These are phyloP conservation scores for Cercospora janseana DNA, from an alignment of 2,329 filamentous ascomycete species.

Conservation along the genomic window DNA sequence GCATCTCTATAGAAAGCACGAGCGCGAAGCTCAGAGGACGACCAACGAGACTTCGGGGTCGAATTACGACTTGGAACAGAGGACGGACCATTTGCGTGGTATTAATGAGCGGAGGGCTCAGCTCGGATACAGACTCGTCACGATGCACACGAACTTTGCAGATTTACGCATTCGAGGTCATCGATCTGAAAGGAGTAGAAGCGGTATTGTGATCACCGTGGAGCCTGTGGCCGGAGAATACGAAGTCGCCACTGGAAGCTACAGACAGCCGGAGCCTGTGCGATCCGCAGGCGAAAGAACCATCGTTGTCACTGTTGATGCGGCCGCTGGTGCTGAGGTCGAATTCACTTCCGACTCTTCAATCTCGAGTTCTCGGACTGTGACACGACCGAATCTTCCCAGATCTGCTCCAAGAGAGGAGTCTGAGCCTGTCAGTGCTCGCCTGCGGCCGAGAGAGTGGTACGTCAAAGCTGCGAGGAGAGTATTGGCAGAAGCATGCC, in stretches of 20 bases:
- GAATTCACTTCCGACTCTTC: not conserved
- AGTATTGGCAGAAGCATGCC: not conserved
- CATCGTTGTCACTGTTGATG: not conserved
- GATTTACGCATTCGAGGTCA: not conserved
- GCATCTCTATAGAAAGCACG: slow-evolving; percentile 4
- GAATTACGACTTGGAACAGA: not conserved
- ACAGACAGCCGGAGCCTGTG: not conserved
- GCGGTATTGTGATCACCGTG: not conserved
- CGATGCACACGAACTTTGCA: not conserved
- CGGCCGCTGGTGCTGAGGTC: not conserved
- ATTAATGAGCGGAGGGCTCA: slow-evolving; percentile 1
- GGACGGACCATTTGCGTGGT: not conserved
- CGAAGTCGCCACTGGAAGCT: not conserved
- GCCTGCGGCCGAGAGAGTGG: not conserved
- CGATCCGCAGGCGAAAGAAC: not conserved
- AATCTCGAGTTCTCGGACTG: not conserved
- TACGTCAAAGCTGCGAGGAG: not conserved
- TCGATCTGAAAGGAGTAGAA: not conserved
- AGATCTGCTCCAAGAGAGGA: not conserved
- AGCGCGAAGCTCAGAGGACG: not conserved
- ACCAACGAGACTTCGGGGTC: not conserved
- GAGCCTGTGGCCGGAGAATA: not conserved
- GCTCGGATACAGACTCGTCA: not conserved
- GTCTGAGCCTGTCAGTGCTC: not conserved
- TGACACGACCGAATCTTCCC: not conserved